A percentile compares a stretch with the other conserved stretches of the same genome.
These are phyloP conservation scores for Xylaria sp. DNA, from an alignment of 2,329 filamentous ascomycete species.

Conservation along the genomic window DNA sequence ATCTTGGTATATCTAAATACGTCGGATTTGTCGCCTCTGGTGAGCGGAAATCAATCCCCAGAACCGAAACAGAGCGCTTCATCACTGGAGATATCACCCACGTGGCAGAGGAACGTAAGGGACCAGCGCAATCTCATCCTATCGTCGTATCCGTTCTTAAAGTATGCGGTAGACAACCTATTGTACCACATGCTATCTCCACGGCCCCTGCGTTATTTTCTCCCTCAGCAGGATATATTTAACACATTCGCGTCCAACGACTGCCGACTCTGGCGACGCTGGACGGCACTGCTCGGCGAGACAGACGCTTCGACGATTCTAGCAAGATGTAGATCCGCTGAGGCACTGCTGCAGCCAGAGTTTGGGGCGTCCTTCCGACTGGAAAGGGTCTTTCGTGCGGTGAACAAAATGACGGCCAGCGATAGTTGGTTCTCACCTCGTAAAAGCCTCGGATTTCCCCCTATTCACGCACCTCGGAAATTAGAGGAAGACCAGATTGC, in stretches of 20 bases:
- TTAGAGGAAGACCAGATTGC: constrained; percentile 1
- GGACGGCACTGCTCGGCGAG: constrained; percentile 35
- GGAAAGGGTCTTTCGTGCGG: constrained; percentile 30
- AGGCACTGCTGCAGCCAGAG: constrained; percentile 30
- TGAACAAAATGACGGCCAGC: constrained; percentile 28
- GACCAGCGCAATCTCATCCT: constrained; percentile 32
- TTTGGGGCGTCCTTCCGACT: constrained; percentile 32
- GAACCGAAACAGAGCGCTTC: constrained; percentile 8
- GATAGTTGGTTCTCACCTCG: constrained; percentile 29
- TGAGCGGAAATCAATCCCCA: constrained; percentile 24
- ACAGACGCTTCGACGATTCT: constrained; percentile 30
- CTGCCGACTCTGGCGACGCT: constrained; percentile 34
- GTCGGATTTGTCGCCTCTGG: constrained; percentile 30
- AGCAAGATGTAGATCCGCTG: constrained; percentile 22
- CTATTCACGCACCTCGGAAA: not conserved
- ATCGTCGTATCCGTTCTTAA: constrained; percentile 34
- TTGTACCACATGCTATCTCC: constrained; percentile 35
- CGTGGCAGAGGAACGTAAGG: constrained; percentile 23
- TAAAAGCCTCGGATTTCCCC: not conserved
- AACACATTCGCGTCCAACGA: constrained; percentile 21
- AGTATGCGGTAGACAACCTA: constrained; percentile 33
- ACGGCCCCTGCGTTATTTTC: constrained; percentile 28
- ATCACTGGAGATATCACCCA: constrained; percentile 14
- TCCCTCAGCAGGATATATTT: constrained; percentile 34
- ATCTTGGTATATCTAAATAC: constrained; percentile 36